Conservation (phyloP, 192 early-diverging fungal species). For the Coemansia sp. region DNA sequence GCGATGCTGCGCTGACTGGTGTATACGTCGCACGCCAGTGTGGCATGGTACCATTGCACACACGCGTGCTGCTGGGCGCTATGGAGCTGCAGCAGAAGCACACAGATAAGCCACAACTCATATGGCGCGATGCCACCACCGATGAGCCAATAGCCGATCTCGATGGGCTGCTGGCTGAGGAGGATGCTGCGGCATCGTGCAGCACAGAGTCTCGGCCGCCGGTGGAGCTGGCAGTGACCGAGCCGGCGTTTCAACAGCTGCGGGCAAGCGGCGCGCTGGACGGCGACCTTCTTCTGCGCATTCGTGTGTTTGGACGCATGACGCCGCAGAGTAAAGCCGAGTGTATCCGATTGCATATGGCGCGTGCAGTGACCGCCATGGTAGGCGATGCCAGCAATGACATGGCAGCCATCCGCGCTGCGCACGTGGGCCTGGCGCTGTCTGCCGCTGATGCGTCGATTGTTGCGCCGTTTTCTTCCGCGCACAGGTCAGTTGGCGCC, state of each 20-base stretch:
- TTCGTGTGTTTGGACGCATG: constrained; percentile 78
- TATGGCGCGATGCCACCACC: constrained; percentile 63
- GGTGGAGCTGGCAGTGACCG: constrained; percentile 72
- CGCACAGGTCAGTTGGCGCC: constrained; percentile 58
- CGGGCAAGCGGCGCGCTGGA: constrained; percentile 33
- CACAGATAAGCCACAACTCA: constrained; percentile 17
- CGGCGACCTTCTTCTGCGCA: constrained; percentile 61
- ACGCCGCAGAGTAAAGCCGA: constrained; percentile 74
- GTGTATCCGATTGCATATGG: constrained; percentile 76
- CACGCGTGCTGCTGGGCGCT: constrained; percentile 62
- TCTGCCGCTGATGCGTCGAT: constrained; percentile 81
- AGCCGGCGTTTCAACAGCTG: constrained; percentile 64
- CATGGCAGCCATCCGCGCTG: constrained; percentile 75
- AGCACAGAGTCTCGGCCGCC: constrained; percentile 6
- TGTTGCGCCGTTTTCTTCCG: constrained; percentile 79
- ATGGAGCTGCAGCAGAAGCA: constrained; percentile 17
- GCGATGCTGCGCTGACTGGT: constrained; percentile 74
- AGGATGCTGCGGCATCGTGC: neutral
- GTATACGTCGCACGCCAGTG: constrained; percentile 68
- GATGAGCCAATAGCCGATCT: constrained; percentile 47
- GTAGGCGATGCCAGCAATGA: constrained; percentile 89
- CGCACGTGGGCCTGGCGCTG: constrained; percentile 79
- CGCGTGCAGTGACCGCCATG: constrained; percentile 77
- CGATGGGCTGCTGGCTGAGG: constrained; percentile 23
- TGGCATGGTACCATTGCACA: constrained; percentile 59